Evolutionary conservation across 768 basidiomycete genomes (phyloP), one percentile per base, ranked within the genome.

Genomic region (Suillus occidentalis): DNA sequence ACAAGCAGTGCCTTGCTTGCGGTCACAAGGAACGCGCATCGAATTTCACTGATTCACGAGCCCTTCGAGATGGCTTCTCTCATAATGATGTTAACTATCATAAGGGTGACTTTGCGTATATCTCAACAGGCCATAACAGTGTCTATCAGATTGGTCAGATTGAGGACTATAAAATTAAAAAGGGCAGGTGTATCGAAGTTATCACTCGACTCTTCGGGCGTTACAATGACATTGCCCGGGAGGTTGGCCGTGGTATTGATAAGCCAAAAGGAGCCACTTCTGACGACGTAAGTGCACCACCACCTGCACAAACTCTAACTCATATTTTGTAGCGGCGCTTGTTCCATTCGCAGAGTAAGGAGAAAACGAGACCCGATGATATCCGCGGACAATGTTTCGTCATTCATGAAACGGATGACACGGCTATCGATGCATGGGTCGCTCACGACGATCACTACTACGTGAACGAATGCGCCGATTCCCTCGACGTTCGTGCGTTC

Each of bases 311-410:
- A 12, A 20, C 14, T 66, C 60, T 40, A 10, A 34, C 28, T 69
- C 63, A 75, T 53, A n/a, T 28, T 14, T 43, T 57, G 37, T 63
- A 79, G 73, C 70, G 75, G 50, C 73, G 79, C 6, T 76, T 91
- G 2, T 85, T 81, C 66, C 71, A 75, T 39, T 83, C 81, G 0
- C 57, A 72, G 8, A 66, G 71, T 16, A 63, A 69, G 3, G 68
- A 69, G 20, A 66, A 71, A 2, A 73, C 72, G 14, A 62, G 78
- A n/a, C 69, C 79, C 0, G 70, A 77, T 14, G 68, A 76, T 20
- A 72, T 91, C 52, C 83, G 86, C 61, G 89, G 89, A 0, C 79
- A 81, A 28, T 89, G 85, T 60, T 85, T 79, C 72, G 82, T 89
- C 14, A 72, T 75, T 10, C 75, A 79, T 43, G 69, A 81, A 3